These are phyloP conservation scores for Eucalyptus decipiens DNA, from an alignment of 345 rosid species.

Conservation along the genomic window DNA sequence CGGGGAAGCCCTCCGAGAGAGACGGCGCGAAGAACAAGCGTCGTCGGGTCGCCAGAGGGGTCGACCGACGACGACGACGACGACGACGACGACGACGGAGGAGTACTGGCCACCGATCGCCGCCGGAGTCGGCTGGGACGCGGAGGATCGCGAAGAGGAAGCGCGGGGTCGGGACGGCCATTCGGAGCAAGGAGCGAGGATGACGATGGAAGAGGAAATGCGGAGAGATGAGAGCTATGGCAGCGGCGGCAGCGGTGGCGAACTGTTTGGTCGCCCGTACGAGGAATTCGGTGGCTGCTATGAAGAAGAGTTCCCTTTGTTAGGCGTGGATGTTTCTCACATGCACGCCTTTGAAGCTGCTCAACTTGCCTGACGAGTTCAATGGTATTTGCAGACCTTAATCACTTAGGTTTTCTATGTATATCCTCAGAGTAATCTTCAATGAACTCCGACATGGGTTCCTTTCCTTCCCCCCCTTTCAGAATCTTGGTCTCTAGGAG, in stretches of 20 bases:
- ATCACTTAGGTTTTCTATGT: not conserved
- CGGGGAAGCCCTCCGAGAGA: slow-evolving; percentile 55
- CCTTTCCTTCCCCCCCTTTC: not conserved
- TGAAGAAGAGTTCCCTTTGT: slow-evolving; percentile 9
- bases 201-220: slow-evolving; percentile 13
- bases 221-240: not conserved
- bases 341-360: slow-evolving; percentile 26
- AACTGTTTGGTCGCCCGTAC: not conserved
- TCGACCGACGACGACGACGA: not conserved
- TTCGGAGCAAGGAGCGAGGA: slow-evolving; percentile 5
- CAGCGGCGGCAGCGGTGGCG: not conserved
- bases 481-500: not conserved
- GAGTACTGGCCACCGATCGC: not conserved
- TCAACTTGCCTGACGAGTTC: not conserved
- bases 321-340: slow-evolving; percentile 5
- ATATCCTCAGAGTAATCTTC: not conserved
- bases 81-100: not conserved
- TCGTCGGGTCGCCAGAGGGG: not conserved
- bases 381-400: not conserved
- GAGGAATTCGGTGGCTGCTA: not conserved
- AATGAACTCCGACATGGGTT: not conserved
- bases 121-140: not conserved
- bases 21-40: not conserved
- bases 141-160: slow-evolving; percentile 3
- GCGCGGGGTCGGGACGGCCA: not conserved